Base-by-base conservation (phyloP, 2,329 filamentous ascomycete genomes). In the Helotiales sp. region DNA sequence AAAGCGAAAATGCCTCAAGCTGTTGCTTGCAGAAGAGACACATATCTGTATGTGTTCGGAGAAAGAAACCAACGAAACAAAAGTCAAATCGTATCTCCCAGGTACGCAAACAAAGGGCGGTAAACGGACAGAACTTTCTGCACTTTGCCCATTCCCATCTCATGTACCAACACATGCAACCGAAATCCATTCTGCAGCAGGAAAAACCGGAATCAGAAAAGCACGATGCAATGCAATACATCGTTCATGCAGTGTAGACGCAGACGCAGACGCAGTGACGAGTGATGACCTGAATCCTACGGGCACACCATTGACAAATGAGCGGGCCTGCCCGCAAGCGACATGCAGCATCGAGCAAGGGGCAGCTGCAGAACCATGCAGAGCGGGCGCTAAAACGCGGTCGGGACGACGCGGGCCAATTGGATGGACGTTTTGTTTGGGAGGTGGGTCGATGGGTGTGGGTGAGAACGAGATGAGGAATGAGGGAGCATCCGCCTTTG, bases 261-360 rank as follows among this genome's bases (percentile, higher is more conserved):
- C 57, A 60, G 57, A 26, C 26, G 30, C 34, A 37, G 57, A 60
- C n/a, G 57, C 57, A 60, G 57, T 60, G 57, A 60, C 26, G 57
- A 60, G 57, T n/a, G 57, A 60, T 20, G 57, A 60, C 37, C 8
- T 45, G 57, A 60, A 60, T 60, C 57, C 57, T 60, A 60, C 57
- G 37, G 34, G 30, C 5, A 13, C 20, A 20, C 24, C 13, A 45
- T 60, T 45, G 57, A 60, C 57, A 7, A 60, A 45, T 22, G 57
- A 60, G 57, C 22, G 40, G 34, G 37, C 37, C 24, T 45, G 52
- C 37, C 57, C 37, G 37, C 37, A 30, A 60, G 57, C 57, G 57
- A 60, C 22, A n/a, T 60, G 57, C 57, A 60, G 57, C 37, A 60
- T 60, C 37, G 26, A 4, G 37, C 57, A 43, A 24, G 37, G 57